phyloP scores from a whole-genome alignment of 768 basidiomycete genomes.

The Tulasnella sp. region DNA sequence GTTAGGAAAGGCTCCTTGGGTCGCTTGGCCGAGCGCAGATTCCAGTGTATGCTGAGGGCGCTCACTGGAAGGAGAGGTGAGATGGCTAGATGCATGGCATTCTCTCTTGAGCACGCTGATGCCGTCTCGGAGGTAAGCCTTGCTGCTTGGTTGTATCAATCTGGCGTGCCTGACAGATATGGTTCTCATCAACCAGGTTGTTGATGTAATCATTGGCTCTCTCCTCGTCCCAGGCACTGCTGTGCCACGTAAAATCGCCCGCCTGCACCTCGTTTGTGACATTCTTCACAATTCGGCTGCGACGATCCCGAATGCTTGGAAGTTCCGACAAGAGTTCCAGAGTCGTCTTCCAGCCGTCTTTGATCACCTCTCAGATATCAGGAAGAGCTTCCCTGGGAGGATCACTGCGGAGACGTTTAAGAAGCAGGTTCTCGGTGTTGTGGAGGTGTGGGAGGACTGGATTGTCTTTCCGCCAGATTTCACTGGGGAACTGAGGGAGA shows the following conservation, averaged over 20 bases:
- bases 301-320: conserved; percentile 91
- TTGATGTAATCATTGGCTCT: conserved; percentile 82
- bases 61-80: conserved; percentile 80
- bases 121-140: conserved; percentile 93
- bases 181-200: conserved; percentile 59
- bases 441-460: conserved; percentile 99
- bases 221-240: conserved; percentile 84
- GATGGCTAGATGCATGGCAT: conserved; percentile 93
- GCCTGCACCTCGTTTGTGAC: conserved; percentile 91
- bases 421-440: conserved; percentile 74
- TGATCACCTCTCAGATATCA: conserved; percentile 87
- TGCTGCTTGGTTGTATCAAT: conserved; percentile 18
- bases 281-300: conserved; percentile 96
- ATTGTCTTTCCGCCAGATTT: conserved; percentile 89
- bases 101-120: conserved; percentile 92
- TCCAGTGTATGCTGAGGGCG: conserved; percentile 83
- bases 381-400: conserved; percentile 89
- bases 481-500: conserved; percentile 54
- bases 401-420: conserved; percentile 96
- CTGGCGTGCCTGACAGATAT: conserved; percentile 7
- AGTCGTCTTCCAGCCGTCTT: conserved; percentile 84
- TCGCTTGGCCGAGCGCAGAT: conserved; percentile 64
- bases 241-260: conserved; percentile 93
- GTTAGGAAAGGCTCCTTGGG: conserved; percentile 66
- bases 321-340: conserved; percentile 91